Base-by-base conservation (phyloP, 2,329 filamentous ascomycete genomes). In the Parasarocladium wereldwijsianum region DNA sequence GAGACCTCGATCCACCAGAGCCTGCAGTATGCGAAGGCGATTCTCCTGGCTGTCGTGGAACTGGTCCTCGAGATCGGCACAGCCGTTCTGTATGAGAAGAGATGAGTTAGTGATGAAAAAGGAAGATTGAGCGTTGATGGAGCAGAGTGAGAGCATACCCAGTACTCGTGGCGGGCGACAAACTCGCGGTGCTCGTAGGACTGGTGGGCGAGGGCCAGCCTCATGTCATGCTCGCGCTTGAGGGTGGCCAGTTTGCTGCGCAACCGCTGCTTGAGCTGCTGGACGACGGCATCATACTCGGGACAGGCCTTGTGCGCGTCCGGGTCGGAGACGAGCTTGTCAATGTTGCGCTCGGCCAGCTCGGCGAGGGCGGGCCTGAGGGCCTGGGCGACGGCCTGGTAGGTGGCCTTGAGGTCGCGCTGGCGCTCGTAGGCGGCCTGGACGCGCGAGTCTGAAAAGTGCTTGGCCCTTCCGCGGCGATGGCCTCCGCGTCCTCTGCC, bases 361-460 rank as follows among this genome's bases (percentile, higher is more conserved):
- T 80, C 74, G 34, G 73, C 70, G 10, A 80, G 57, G 8, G 72
- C 63, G 11, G 69, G 67, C 48, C 77, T 80, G 41, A 79, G 52
- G 17, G 66, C 60, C 40, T 69, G 65, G 34, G 70, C 64, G 30
- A 82, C 65, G 34, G 64, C 57, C n/a, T 70, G 63, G 49, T 70
- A 82, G 15, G 62, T 61, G 33, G 70, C 69, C 49, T 76, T 76
- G 41, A 82, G 58, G 40, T 77, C 66, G 39, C 76, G 63, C 45
- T 76, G 70, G 32, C 77, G 71, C 46, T 73, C 68, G 39, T 70
- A 66, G 33, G 63, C 61, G 29, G 66, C 67, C 45, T 73, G 69
- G 31, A 65, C 60, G 37, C 58, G 62, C 37, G 58, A 52, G 38
- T 66, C 61, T 35, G 59, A 53, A 42, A 70, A 71, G 41, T 60